Evolutionary conservation across 139 green algal species (phyloP).

Genomic region (Bryopsis sp.): DNA sequence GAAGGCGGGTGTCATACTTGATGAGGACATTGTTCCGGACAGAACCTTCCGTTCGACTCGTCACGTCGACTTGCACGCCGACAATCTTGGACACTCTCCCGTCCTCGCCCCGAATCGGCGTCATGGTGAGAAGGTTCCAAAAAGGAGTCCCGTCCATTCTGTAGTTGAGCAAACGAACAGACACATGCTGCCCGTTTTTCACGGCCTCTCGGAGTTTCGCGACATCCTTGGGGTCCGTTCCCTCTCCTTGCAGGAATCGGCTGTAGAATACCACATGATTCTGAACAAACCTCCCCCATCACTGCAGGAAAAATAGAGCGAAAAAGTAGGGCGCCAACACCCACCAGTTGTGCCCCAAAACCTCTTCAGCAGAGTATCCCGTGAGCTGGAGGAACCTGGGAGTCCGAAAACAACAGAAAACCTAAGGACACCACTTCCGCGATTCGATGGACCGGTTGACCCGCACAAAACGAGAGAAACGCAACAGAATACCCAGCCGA

Average conservation of each 20-base stretch:
- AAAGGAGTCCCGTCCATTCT: slow-evolving; percentile 83
- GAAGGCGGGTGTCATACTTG: slow-evolving; percentile 76
- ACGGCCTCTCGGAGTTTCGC: slow-evolving; percentile 67
- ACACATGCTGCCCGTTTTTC: slow-evolving; percentile 45
- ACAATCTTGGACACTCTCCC: slow-evolving; percentile 83
- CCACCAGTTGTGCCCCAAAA: slow-evolving; percentile 94
- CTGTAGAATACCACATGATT: slow-evolving; percentile 50
- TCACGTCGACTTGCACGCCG: slow-evolving; percentile 91
- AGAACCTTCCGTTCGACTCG: slow-evolving; percentile 84
- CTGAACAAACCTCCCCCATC: no score
- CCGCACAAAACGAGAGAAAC: no score
- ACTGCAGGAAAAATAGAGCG: slow-evolving; percentile 12
- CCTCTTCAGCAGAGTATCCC: slow-evolving; percentile 86
- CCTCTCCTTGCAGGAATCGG: slow-evolving; percentile 94
- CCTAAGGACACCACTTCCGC: neutral
- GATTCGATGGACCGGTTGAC: no score
- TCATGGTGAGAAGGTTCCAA: slow-evolving; percentile 94
- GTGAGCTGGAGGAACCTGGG: slow-evolving; percentile 93
- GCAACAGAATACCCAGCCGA: slow-evolving; percentile 9
- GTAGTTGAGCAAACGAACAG: slow-evolving; percentile 87
- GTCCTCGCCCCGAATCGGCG: slow-evolving; percentile 81
- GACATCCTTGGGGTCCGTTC: slow-evolving; percentile 82
- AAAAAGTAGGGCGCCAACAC: slow-evolving; percentile 16
- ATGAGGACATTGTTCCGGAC: slow-evolving; percentile 65
- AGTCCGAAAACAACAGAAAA: neutral